These are phyloP conservation scores for Phanerochaete carnosa DNA, from an alignment of 768 basidiomycete species.

Conservation along the genomic window DNA sequence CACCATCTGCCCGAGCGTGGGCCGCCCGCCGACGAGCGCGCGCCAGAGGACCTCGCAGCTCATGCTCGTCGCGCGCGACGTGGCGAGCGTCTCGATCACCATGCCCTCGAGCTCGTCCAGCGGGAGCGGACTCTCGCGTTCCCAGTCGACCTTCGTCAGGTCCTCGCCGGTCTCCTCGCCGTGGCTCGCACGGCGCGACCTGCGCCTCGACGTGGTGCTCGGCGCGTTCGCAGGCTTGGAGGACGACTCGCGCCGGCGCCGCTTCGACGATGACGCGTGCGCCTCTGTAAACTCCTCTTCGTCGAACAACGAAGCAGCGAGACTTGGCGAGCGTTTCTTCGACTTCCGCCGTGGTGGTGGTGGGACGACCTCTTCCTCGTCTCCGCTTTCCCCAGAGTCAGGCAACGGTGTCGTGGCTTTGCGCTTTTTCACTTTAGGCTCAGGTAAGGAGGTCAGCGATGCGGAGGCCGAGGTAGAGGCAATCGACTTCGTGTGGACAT, in stretches of 20 bases:
- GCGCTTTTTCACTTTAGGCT: background rate
- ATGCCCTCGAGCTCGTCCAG: constrained; percentile 53
- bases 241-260: background rate
- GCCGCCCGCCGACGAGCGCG: constrained; percentile 49
- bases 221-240: too few relatives aligned
- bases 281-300: background rate
- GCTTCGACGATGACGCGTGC: background rate
- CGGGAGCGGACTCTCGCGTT: constrained; percentile 4
- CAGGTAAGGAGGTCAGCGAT: background rate
- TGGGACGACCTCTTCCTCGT: background rate
- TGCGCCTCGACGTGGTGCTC: background rate
- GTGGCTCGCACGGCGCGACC: background rate
- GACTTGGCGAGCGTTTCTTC: background rate
- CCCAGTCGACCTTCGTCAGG: background rate
- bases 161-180: background rate
- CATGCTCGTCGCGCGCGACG: constrained; percentile 68
- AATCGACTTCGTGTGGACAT: background rate
- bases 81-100: constrained; percentile 67
- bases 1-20: constrained; percentile 35
- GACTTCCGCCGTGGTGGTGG: background rate
- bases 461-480: background rate
- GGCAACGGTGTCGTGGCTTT: background rate
- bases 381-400: background rate
- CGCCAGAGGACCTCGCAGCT: constrained; percentile 51
- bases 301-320: background rate